Conservation (phyloP, 2,329 filamentous ascomycete species). For the Zasmidium angulare region DNA sequence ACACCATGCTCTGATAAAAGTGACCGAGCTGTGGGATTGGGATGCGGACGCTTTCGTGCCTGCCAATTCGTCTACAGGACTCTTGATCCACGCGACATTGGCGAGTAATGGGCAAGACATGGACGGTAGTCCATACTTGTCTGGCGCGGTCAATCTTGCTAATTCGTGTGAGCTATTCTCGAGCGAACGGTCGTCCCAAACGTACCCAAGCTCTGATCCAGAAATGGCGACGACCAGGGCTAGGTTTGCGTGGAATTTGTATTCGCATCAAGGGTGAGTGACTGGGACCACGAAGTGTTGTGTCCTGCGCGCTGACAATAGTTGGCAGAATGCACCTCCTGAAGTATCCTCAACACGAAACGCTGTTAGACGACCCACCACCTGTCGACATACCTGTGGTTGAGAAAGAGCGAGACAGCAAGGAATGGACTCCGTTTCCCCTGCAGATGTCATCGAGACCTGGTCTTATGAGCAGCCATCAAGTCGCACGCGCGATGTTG, state of each 20-base stretch:
- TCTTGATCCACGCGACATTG: conserved; percentile 7
- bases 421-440: conserved; percentile 9
- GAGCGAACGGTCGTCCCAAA: background rate
- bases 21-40: conserved; percentile 9
- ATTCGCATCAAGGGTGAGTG: conserved; percentile 12
- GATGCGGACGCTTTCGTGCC: conserved; percentile 6
- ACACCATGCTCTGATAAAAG: conserved; percentile 6
- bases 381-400: conserved; percentile 1
- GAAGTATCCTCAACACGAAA: background rate
- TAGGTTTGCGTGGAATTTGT: conserved; percentile 10
- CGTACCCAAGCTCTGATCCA: conserved; percentile 2
- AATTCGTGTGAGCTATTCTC: conserved; percentile 2
- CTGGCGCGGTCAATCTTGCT: conserved; percentile 9
- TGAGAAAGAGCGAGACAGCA: conserved; percentile 2
- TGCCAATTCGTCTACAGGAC: conserved; percentile 12
- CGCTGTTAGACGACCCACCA: background rate
- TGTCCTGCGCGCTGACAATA: background rate
- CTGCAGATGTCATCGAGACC: conserved; percentile 1
- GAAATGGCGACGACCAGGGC: conserved; percentile 5
- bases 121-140: conserved; percentile 5
- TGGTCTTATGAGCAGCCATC: conserved; percentile 9
- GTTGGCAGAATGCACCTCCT: conserved; percentile 7
- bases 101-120: conserved; percentile 11
- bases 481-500: conserved; percentile 5
- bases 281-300: too few relatives aligned